Evolutionary conservation across 176 grass and related monocot species (phyloP).

Genomic region (Luzula sylvatica): DNA sequence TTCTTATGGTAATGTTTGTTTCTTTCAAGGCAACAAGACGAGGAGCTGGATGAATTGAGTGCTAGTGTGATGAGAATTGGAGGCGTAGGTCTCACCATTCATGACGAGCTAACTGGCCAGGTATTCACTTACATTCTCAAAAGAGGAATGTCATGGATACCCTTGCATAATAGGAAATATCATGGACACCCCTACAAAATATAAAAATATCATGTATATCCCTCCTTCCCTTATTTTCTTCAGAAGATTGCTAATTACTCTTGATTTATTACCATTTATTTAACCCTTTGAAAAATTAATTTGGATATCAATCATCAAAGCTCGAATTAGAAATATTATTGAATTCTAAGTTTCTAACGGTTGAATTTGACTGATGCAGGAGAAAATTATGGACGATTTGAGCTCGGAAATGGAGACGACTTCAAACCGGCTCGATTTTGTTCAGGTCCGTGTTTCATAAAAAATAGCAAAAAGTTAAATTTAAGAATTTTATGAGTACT

Average conservation of each 20-base stretch:
- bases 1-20: neutral
- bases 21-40: conserved; percentile 57
- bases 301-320: too few species aligned
- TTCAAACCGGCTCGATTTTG: conserved; percentile 79
- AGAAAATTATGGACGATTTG: conserved; percentile 75
- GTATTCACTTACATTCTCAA: conserved; percentile 26
- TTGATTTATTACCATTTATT: too few species aligned
- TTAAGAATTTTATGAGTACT: neutral
- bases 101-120: conserved; percentile 76
- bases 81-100: conserved; percentile 84
- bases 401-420: conserved; percentile 91
- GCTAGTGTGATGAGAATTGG: conserved; percentile 81
- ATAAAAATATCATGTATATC: too few species aligned
- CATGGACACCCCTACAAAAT: too few species aligned
- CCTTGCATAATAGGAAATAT: too few species aligned
- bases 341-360: neutral
- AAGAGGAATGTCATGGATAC: too few species aligned
- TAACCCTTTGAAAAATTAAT: too few species aligned
- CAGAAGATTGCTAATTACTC: too few species aligned
- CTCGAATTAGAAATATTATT: too few species aligned
- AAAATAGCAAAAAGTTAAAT: neutral
- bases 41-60: conserved; percentile 86
- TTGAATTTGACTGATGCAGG: conserved; percentile 26
- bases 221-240: too few species aligned
- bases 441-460: conserved; percentile 38